Conservation (phyloP, 176 grass and related monocot genomes). For the Puccinellia tenuiflora region DNA sequence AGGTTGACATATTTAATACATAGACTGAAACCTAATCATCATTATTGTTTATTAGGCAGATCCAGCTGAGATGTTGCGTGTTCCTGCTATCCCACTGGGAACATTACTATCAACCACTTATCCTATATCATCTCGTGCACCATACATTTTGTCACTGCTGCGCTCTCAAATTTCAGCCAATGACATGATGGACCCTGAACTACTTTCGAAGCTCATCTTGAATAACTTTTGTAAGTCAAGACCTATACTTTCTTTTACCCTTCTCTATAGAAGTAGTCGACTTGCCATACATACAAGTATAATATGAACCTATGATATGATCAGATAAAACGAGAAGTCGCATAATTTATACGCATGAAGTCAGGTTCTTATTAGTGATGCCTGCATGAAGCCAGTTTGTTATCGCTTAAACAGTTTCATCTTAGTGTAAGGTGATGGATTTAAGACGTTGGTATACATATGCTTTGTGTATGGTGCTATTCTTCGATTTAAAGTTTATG, state of each 20-base stretch:
- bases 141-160: conserved; percentile 71
- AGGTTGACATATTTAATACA: conserved; percentile 1
- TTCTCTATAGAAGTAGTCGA: background rate
- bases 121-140: conserved; percentile 72
- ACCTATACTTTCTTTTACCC: background rate
- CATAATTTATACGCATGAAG: background rate
- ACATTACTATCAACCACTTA: conserved; percentile 65
- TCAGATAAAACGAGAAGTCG: conserved; percentile 1
- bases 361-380: background rate
- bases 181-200: conserved; percentile 95
- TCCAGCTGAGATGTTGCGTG: conserved; percentile 71
- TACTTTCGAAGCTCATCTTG: conserved; percentile 80
- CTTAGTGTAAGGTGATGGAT: background rate
- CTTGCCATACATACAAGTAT: background rate
- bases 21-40: conserved; percentile 25
- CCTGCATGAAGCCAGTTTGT: background rate
- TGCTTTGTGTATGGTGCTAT: background rate
- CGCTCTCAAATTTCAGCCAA: conserved; percentile 83
- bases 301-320: background rate
- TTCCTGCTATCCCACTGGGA: conserved; percentile 82
- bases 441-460: background rate
- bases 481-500: background rate
- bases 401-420: background rate
- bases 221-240: conserved; percentile 89
- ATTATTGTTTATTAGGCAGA: conserved; percentile 59